A percentile compares a stretch with the other conserved stretches of the same genome.
These are phyloP conservation scores for Fusarium sterilihyphosum DNA, from an alignment of 2,329 filamentous ascomycete genomes.

Conservation along the genomic window DNA sequence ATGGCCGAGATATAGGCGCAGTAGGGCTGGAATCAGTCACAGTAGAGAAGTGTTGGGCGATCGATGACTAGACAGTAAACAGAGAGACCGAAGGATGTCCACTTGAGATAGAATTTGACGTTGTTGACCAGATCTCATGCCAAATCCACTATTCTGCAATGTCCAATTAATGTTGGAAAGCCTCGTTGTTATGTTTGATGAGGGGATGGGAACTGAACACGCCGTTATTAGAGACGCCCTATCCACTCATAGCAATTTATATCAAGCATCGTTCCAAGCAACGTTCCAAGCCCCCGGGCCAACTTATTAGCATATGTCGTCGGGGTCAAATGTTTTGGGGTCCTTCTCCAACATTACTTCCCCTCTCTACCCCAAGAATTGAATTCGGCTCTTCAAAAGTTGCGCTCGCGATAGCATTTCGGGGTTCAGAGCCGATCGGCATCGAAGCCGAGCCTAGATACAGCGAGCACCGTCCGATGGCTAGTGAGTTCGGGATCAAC, in stretches of 20 bases:
- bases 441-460: slow-evolving; percentile 5
- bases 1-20: no score
- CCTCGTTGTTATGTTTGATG: background rate
- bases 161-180: no score
- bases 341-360: background rate
- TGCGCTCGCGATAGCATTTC: background rate
- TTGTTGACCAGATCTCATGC: no score
- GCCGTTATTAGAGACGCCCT: background rate
- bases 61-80: no score
- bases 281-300: no score
- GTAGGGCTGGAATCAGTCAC: no score
- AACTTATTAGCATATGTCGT: no score
- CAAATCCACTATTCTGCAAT: no score
- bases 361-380: background rate
- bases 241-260: background rate
- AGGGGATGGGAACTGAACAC: background rate
- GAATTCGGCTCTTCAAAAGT: background rate
- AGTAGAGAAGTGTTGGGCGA: no score
- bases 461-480: background rate
- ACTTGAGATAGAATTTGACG: no score
- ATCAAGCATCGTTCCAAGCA: background rate
- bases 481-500: background rate
- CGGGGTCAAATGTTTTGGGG: background rate
- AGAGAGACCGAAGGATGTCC: no score
- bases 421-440: slow-evolving; percentile 10